Percentiles rank a stretch among this genome's conserved stretches.
Conservation (phyloP, 1,284 basidiomycete species). For the Wallemia hederae region DNA sequence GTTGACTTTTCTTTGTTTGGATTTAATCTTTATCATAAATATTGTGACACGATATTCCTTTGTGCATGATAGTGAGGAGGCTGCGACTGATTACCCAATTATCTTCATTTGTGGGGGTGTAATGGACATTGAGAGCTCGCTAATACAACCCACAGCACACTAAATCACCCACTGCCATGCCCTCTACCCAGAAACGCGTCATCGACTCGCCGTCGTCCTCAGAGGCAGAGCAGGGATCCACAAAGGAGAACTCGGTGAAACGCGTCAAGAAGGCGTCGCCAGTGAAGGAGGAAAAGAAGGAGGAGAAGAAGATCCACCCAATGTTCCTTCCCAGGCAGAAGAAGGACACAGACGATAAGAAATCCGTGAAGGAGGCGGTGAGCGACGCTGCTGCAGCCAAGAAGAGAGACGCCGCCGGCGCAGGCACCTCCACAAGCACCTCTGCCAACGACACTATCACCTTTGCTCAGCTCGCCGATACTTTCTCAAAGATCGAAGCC, state of each 20-base stretch:
- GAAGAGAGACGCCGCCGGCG: conserved; percentile 40
- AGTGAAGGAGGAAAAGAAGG: conserved; percentile 5
- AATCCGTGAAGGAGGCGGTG: conserved; percentile 17
- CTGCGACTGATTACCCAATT: background rate
- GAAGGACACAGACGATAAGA: conserved; percentile 9
- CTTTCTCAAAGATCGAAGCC: conserved; percentile 67
- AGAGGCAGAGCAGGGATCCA: background rate
- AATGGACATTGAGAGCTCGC: background rate
- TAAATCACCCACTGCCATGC: background rate
- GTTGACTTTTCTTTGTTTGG: background rate
- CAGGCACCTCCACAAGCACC: conserved; percentile 5
- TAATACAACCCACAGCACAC: background rate
- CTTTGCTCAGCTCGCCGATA: conserved; percentile 33
- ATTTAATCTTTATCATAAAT: background rate
- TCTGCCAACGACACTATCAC: background rate
- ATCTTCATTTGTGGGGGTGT: background rate
- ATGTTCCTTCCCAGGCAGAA: conserved; percentile 12
- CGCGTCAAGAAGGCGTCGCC: background rate
- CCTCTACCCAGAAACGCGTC: background rate
- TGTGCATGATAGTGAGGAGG: background rate
- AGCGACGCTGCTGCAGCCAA: conserved; percentile 18
- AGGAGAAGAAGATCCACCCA: conserved; percentile 4
- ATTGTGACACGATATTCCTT: background rate
- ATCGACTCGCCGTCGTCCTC: background rate
- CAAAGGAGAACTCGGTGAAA: background rate